Evolutionary conservation across 129 eudicot genomes (phyloP), one percentile per base, ranked within the genome.

Genomic region (Pulicaria dysenterica): DNA sequence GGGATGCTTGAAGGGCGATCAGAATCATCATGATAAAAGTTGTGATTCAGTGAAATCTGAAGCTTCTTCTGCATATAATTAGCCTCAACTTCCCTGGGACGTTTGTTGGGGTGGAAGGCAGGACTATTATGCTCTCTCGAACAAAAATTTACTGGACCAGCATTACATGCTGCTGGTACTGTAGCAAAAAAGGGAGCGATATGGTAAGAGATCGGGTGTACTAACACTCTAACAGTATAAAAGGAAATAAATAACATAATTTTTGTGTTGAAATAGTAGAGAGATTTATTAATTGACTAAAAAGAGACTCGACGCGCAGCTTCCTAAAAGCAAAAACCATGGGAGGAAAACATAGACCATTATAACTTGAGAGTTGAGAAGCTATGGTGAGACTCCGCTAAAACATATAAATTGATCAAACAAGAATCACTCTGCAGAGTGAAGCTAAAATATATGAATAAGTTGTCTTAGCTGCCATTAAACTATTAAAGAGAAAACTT

Each of bases 91-190:
- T 94, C 95, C 79, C 86, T 77, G 58, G 67, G 83, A 24, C 87
- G 84, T 72, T 90, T 90, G 70, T 77, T 88, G 36, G 91, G 83
- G 60, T 79, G 81, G 58, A 86, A 77, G 24, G 73, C 75, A 7
- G 84, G 79, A 63, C 80, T 75, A 69, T 78, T 73, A 48, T 80
- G 85, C 45, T 85, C 94, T 41, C 61, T 78, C 58, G 85, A 89
- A 47, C 84, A 82, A 85, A 82, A 90, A 81, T 87, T 89, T 81
- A 86, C 88, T n/a, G 88, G 84, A 72, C 84, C 91, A 72, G 67
- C 82, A 70, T 79, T 69, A 67, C 86, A 86, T 38, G 85, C 83
- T 9, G 73, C 77, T 69, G 88, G 83, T 46, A 85, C 96, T 85
- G 91, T 70, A 71, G 13, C 74, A 77, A 40, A 62, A 60, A 51